A percentile compares a stretch with the other conserved stretches of the same genome.
phyloP scores from a whole-genome alignment of 495 filamentous ascomycete species.

The Penicillium atrosanguineum region DNA sequence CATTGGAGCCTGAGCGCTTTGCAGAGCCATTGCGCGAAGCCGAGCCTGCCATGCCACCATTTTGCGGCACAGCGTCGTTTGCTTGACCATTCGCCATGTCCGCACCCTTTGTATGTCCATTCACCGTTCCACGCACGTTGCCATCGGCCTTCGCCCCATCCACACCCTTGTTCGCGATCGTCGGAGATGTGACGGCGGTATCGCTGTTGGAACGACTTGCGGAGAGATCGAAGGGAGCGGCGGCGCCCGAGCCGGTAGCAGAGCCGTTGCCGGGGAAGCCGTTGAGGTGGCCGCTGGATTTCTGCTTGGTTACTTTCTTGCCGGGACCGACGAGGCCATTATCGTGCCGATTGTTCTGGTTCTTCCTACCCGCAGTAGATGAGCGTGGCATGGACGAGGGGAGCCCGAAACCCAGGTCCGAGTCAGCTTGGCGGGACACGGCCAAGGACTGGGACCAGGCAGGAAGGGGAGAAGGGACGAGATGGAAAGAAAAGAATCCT shows the following conservation, averaged over 20 bases:
- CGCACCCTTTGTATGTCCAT: constrained; percentile 40
- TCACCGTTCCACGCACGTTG: constrained; percentile 36
- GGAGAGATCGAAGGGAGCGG: constrained; percentile 45
- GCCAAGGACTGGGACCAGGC: constrained; percentile 55
- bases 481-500: constrained; percentile 11
- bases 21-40: constrained; percentile 42
- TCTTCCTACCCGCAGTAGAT: constrained; percentile 60
- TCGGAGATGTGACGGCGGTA: constrained; percentile 34
- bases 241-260: constrained; percentile 36
- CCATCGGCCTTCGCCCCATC: constrained; percentile 36
- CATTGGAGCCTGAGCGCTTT: constrained; percentile 61
- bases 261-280: constrained; percentile 51
- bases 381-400: constrained; percentile 69
- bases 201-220: constrained; percentile 43
- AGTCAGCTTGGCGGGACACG: constrained; percentile 53
- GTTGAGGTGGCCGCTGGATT: constrained; percentile 61
- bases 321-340: constrained; percentile 82
- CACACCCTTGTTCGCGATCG: constrained; percentile 33
- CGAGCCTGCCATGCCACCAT: constrained; percentile 31
- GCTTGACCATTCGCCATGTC: constrained; percentile 42
- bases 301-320: constrained; percentile 73
- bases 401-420: constrained; percentile 48
- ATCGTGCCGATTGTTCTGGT: constrained; percentile 75
- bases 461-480: constrained; percentile 19
- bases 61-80: constrained; percentile 36